phyloP scores from a whole-genome alignment of 2,329 filamentous ascomycete species.

The Penicillium sp. region DNA sequence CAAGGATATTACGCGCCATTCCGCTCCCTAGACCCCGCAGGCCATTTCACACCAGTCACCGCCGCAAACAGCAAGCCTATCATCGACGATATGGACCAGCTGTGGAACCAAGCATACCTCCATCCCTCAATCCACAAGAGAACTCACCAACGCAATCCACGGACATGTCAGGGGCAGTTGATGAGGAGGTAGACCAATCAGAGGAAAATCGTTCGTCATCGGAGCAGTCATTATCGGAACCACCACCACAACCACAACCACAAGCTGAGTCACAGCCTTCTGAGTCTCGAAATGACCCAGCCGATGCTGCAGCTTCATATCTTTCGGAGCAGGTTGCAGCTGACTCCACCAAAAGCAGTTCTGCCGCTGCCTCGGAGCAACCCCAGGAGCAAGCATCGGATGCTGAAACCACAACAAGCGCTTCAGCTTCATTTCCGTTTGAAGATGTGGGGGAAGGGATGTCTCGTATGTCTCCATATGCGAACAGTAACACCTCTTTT shows the following conservation, averaged over 20 bases:
- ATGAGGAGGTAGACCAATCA: not conserved
- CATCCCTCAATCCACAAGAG: slow-evolving; percentile 35
- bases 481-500: slow-evolving; percentile 24
- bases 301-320: slow-evolving; percentile 12
- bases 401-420: slow-evolving; percentile 11
- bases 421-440: slow-evolving; percentile 6
- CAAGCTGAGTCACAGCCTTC: not conserved
- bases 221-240: slow-evolving; percentile 17
- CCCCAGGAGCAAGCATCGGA: slow-evolving; percentile 22
- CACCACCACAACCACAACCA: slow-evolving; percentile 3
- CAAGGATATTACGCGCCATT: slow-evolving; percentile 44
- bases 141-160: slow-evolving; percentile 15
- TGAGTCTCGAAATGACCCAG: slow-evolving; percentile 7
- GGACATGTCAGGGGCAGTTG: not conserved
- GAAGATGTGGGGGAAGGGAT: slow-evolving; percentile 13
- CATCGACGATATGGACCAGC: slow-evolving; percentile 50
- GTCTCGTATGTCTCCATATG: slow-evolving; percentile 17
- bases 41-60: slow-evolving; percentile 39
- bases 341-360: slow-evolving; percentile 13
- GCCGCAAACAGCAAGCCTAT: slow-evolving; percentile 40
- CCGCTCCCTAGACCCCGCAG: slow-evolving; percentile 35
- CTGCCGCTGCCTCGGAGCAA: slow-evolving; percentile 20
- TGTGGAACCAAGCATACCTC: slow-evolving; percentile 42
- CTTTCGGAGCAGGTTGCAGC: slow-evolving; percentile 14
- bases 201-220: slow-evolving; percentile 1